Conservation (phyloP, 352 stramenopile species). For the Globisporangium canariense region DNA sequence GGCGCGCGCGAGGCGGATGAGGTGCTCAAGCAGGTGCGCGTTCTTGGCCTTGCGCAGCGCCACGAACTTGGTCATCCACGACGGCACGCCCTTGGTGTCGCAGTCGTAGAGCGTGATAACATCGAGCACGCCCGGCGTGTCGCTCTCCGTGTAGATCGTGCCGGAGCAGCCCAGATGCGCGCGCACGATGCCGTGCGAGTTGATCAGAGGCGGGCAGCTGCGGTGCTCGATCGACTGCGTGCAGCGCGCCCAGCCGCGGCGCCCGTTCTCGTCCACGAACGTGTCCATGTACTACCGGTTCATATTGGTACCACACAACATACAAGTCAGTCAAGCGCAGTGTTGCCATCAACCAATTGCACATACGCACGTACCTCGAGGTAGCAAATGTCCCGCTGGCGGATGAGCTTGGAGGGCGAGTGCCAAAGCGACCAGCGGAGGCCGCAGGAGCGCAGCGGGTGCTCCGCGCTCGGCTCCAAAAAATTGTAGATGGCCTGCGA, state of each 20-base stretch:
- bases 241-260: constrained; percentile 54
- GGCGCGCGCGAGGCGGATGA: constrained; percentile 53
- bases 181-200: constrained; percentile 54
- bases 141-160: constrained; percentile 57
- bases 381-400: constrained; percentile 58
- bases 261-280: constrained; percentile 53
- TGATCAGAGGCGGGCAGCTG: constrained; percentile 47
- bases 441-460: constrained; percentile 49
- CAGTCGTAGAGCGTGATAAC: constrained; percentile 58
- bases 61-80: constrained; percentile 64
- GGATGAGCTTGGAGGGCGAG: constrained; percentile 53
- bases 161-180: constrained; percentile 57
- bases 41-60: constrained; percentile 58
- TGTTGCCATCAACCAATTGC: background rate
- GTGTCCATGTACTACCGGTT: constrained; percentile 44
- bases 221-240: constrained; percentile 65
- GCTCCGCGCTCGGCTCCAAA: constrained; percentile 33
- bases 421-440: constrained; percentile 68
- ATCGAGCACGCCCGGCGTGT: constrained; percentile 43
- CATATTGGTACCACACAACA: too few relatives aligned
- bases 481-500: constrained; percentile 59
- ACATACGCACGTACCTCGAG: constrained; percentile 30
- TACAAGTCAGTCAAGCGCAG: background rate
- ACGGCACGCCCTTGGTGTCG: constrained; percentile 55
- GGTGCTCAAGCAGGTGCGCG: constrained; percentile 53